Conservation (phyloP, 495 filamentous ascomycete species). For the Penicillium maclennaniae region DNA sequence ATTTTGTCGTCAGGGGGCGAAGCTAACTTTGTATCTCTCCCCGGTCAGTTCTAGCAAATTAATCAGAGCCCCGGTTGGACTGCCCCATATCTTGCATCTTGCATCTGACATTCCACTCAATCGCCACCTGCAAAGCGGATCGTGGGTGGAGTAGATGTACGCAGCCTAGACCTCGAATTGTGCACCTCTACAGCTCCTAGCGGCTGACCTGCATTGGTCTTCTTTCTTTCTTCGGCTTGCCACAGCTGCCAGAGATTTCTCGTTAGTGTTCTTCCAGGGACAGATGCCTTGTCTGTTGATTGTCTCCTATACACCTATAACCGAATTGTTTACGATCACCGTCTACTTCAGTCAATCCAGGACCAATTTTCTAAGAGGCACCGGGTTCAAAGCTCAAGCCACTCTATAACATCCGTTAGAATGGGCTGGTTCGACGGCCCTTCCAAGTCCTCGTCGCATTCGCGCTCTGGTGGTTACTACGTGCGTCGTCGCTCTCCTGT, state of each 20-base stretch:
- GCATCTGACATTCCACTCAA: neutral
- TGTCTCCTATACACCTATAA: neutral
- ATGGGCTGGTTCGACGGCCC: constrained; percentile 52
- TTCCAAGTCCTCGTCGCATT: constrained; percentile 24
- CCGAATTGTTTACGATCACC: neutral
- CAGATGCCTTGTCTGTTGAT: neutral
- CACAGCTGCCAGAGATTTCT: constrained; percentile 11
- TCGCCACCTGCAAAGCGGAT: constrained; percentile 17
- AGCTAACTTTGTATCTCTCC: neutral
- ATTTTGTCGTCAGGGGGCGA: neutral
- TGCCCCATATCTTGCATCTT: neutral
- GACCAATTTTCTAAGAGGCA: neutral
- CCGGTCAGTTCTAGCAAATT: neutral
- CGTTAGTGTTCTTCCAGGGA: neutral
- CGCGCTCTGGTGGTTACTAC: constrained; percentile 7
- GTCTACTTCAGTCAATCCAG: neutral
- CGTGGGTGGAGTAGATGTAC: constrained; percentile 28
- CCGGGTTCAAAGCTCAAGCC: neutral
- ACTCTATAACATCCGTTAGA: constrained; percentile 8
- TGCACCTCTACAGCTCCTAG: constrained; percentile 32
- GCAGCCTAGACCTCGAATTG: constrained; percentile 29
- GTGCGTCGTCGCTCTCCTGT: constrained; percentile 37
- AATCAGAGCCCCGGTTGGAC: neutral
- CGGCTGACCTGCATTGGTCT: constrained; percentile 26
- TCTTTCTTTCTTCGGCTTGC: constrained; percentile 15